Evolutionary conservation across 345 rosid species (phyloP).

Genomic region (Populus alba): DNA sequence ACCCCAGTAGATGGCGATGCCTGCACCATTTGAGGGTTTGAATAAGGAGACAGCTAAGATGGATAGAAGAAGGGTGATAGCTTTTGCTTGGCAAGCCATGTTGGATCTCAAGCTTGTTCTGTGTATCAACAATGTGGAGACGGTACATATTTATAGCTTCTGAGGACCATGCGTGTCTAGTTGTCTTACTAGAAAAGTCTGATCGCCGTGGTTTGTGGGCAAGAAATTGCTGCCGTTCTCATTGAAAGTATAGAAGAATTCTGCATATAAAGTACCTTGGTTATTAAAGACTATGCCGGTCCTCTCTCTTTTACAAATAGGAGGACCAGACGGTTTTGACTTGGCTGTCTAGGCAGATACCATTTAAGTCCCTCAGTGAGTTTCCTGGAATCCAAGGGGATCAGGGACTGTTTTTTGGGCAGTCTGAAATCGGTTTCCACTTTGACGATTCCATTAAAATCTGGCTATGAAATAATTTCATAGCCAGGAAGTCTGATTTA

Average conservation of each 20-base stretch:
- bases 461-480: too few species aligned
- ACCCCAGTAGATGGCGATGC: slow-evolving; percentile 22
- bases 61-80: background rate
- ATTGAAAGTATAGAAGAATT: too few species aligned
- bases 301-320: too few species aligned
- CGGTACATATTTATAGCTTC: background rate
- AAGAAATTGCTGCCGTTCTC: background rate
- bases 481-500: too few species aligned
- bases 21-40: slow-evolving; percentile 2
- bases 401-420: too few species aligned
- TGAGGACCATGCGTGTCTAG: background rate
- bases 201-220: background rate
- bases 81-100: background rate
- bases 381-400: too few species aligned
- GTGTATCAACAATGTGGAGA: background rate
- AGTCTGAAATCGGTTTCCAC: too few species aligned
- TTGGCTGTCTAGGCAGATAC: too few species aligned
- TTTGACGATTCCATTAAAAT: too few species aligned
- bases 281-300: too few species aligned
- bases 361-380: too few species aligned
- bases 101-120: background rate
- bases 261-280: background rate
- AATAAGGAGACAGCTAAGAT: background rate
- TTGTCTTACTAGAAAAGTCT: background rate
- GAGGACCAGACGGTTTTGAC: too few species aligned